Base-by-base conservation (phyloP, 495 filamentous ascomycete genomes). In the Endocarpon pusillum region DNA sequence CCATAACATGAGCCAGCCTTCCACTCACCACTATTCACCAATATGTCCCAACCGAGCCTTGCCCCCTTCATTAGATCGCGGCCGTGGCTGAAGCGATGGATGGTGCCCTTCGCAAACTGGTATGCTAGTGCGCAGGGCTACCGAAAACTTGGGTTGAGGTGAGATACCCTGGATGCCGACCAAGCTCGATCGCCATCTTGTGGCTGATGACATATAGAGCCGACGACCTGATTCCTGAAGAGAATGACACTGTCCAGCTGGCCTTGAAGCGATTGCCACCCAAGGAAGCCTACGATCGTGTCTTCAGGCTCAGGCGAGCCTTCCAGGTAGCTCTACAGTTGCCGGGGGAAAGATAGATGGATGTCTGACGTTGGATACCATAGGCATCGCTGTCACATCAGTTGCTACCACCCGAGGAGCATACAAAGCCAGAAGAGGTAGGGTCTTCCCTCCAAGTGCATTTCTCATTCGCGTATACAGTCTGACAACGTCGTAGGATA, bases 231-330 rank as follows among this genome's bases (percentile, higher is more conserved):
- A 81, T 94, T 54, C 66, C 71, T 47, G 91, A 96, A 53, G 91
- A 96, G 62, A 73, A 62, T 67, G 82, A 87, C 45, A 57, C 57
- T 19, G 85, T 96, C 47, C 74, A 85, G 55, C 64, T 72, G 42
- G 89, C 89, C 34, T 67, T 97, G 53, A 77, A 79, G 69, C 84
- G 89, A 56, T 78, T 97, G 27, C 71, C 82, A 23, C 67, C 79
- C 42, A 85, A 91, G 69, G 82, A 82, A 48, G 67, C 73, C 46
- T 96, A 96, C 61, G 89, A 97, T 66, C 87, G 89, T 58, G 73
- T 94, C 52, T 96, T 80, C 74, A 84, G 89, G 49, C 72, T 96
- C 55, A 79, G 89, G 55, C 74, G 89, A 55, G 91, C 89, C 46
- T 78, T 87, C 63, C 89, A 96, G 74, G 79, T 85, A 57, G 27